These are phyloP conservation scores for Daldinia eschscholtzii DNA, from an alignment of 2,329 filamentous ascomycete species.

Conservation along the genomic window DNA sequence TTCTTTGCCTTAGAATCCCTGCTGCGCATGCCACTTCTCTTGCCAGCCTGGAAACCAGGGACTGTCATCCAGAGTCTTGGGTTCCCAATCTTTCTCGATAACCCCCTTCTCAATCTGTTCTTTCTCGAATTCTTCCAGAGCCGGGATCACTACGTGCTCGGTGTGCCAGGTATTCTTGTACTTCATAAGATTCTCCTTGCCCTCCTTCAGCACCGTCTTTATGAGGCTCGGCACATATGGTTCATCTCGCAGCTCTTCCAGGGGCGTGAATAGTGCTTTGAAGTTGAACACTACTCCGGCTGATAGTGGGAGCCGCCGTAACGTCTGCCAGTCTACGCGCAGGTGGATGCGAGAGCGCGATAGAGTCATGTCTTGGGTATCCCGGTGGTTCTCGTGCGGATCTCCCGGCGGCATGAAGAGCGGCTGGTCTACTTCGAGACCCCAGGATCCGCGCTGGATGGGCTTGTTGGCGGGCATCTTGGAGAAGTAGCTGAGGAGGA, in stretches of 20 bases:
- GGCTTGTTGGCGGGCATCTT: constrained; percentile 80
- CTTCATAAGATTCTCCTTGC: constrained; percentile 77
- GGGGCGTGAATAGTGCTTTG: constrained; percentile 84
- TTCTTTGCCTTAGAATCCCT: constrained; percentile 46
- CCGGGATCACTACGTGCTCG: constrained; percentile 77
- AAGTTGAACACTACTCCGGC: constrained; percentile 87
- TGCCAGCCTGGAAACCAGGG: constrained; percentile 84
- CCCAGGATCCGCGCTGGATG: constrained; percentile 89
- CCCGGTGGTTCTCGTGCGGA: constrained; percentile 71
- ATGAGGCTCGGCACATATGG: constrained; percentile 78
- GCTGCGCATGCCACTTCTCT: constrained; percentile 71
- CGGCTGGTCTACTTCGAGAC: constrained; percentile 79
- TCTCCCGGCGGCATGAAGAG: constrained; percentile 80
- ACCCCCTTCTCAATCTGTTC: constrained; percentile 75
- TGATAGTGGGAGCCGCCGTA: constrained; percentile 81
- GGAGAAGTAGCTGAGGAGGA: constrained; percentile 75
- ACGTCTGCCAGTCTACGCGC: constrained; percentile 89
- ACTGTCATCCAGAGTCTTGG: constrained; percentile 77
- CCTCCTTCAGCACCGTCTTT: constrained; percentile 76
- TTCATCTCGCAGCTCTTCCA: constrained; percentile 77
- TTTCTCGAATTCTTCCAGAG: constrained; percentile 70
- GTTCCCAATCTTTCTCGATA: constrained; percentile 73
- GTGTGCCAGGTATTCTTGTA: constrained; percentile 89
- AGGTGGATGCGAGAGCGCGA: constrained; percentile 72
- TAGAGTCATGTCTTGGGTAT: constrained; percentile 68